Evolutionary conservation across 768 basidiomycete species (phyloP).

Genomic region (Lactarius hatsudake): DNA sequence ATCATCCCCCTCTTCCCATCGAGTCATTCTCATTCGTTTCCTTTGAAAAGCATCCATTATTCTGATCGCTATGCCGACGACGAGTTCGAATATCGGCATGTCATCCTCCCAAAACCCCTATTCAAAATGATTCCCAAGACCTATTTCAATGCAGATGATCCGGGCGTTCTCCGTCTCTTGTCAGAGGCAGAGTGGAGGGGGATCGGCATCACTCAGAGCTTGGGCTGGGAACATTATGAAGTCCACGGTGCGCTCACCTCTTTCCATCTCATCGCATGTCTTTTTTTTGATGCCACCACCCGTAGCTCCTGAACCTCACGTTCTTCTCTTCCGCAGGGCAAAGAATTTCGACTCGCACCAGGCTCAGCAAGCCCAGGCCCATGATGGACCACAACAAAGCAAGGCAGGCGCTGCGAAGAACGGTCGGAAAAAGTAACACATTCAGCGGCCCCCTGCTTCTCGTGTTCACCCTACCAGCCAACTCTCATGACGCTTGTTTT

Average conservation of each 20-base stretch:
- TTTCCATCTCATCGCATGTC: constrained; percentile 4
- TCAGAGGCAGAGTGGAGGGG: constrained; percentile 92
- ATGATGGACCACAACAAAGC: constrained; percentile 27
- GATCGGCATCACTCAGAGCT: constrained; percentile 92
- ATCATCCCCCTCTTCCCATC: constrained; percentile 22
- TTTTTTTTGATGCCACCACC: constrained; percentile 9
- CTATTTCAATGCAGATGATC: constrained; percentile 68
- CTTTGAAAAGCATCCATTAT: constrained; percentile 73
- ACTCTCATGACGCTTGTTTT: constrained; percentile 30
- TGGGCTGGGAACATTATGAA: constrained; percentile 97
- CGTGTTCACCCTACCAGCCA: constrained; percentile 21
- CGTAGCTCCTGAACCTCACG: constrained; percentile 87
- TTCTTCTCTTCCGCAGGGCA: constrained; percentile 84
- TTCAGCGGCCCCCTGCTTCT: not conserved
- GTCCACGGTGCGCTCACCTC: constrained; percentile 67
- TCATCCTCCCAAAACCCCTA: constrained; percentile 92
- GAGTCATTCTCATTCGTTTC: constrained; percentile 2
- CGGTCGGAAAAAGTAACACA: constrained; percentile 40
- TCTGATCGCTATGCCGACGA: constrained; percentile 93
- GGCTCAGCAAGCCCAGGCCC: constrained; percentile 22
- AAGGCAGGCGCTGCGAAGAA: constrained; percentile 38
- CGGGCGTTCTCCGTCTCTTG: constrained; percentile 77
- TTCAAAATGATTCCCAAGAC: constrained; percentile 91
- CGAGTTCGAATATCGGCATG: constrained; percentile 92
- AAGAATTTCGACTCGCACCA: constrained; percentile 54